phyloP scores from a whole-genome alignment of 805 yeast species.

The Huiozyma sinensis region DNA sequence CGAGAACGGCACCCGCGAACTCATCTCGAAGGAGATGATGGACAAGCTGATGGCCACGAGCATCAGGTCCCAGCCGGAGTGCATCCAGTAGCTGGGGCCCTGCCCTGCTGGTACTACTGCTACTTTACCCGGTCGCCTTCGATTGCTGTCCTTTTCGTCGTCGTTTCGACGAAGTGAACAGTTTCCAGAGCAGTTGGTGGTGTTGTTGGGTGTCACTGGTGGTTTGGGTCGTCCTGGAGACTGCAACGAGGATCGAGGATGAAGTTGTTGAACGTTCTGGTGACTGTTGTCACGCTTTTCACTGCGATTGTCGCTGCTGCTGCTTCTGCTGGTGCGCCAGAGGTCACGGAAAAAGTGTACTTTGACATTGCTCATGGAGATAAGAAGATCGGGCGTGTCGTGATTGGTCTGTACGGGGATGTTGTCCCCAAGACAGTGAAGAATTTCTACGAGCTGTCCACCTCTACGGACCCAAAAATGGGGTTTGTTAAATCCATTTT shows the following conservation, averaged over 20 bases:
- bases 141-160: no score
- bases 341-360: conserved; percentile 66
- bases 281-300: neutral
- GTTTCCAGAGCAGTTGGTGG: neutral
- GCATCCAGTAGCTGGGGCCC: conserved; percentile 8
- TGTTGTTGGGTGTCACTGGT: neutral
- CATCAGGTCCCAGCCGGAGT: conserved; percentile 25
- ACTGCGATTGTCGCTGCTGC: conserved; percentile 6
- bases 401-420: conserved; percentile 78
- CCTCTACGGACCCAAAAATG: conserved; percentile 61
- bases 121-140: no score
- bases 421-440: conserved; percentile 83
- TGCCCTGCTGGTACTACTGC: neutral
- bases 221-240: no score
- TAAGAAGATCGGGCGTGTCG: conserved; percentile 65
- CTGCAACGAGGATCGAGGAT: no score
- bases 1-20: conserved; percentile 4
- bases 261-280: no score
- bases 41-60: conserved; percentile 24
- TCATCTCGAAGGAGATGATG: conserved; percentile 22
- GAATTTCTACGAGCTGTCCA: conserved; percentile 72
- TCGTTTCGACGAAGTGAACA: no score
- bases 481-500: conserved; percentile 53
- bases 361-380: conserved; percentile 82
- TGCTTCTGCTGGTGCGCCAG: conserved; percentile 11